Base-by-base conservation (phyloP, 1,139 yeast species). In the Saccharomyces pastorianus region DNA sequence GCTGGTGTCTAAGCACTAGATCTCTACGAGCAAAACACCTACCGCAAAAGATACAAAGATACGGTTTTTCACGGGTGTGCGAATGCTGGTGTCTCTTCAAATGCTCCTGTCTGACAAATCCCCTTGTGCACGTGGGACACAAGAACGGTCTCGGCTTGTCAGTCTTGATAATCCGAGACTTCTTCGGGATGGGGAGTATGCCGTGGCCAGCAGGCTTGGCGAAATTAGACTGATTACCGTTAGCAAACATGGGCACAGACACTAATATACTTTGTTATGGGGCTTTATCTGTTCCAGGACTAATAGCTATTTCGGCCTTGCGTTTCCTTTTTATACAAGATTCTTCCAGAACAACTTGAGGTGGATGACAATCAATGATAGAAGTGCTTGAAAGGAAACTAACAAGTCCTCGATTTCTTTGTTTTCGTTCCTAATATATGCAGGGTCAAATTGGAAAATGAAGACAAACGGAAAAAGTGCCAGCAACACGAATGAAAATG, bases 51-150 rank as follows among this genome's bases (percentile, higher is more conserved):
- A 96, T 95, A 73, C 99, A 93, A 63, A 88, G 88, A 71, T 88
- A 93, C 1, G 99, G 99, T 69, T 91, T 93, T 70, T 93, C 99
- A 68, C 91, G 90, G 4, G 99, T 93, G 69, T 93, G 99, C 1
- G 96, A 85, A 50, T 98, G 76, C 69, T 91, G 96, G 67, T 93
- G 99, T 57, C 99, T 81, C 69, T 90, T 83, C 63, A 93, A 78
- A 71, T 93, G 99, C 71, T 93, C 99, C 55, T 89, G 78, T 52
- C 99, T 78, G 2, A 97, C 98, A 77, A 93, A 93, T 2, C 97
- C 96, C 59, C 99, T 78, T 0, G 98, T 89, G 71, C 99, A 93
- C 11, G 87, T 87, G 28, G 84, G 79, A 69, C 99, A 93, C 31
- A 88, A 83, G 67, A 88, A 95, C 8, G 96, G 93, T 55, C 98